phyloP scores from a whole-genome alignment of 345 rosid species.

The Salix udensis region DNA sequence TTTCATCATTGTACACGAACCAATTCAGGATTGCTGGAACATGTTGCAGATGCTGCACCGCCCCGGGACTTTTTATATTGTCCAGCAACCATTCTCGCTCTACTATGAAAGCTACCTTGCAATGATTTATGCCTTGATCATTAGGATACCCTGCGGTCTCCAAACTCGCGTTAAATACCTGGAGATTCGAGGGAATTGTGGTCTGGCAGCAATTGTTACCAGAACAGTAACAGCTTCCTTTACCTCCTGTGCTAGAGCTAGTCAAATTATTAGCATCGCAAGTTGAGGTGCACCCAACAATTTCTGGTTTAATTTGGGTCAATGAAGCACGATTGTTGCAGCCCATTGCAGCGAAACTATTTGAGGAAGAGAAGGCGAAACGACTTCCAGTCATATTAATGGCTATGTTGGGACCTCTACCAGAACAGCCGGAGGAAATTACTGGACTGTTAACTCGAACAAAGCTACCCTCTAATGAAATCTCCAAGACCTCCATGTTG shows the following conservation, averaged over 20 bases:
- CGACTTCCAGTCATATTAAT: slow-evolving; percentile 7
- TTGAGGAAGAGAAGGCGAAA: background rate
- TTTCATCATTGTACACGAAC: no score
- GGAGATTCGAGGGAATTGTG: background rate
- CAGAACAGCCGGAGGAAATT: background rate
- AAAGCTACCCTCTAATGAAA: fast-evolving
- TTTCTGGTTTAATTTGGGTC: background rate
- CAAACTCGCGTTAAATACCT: background rate
- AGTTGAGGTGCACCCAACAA: background rate
- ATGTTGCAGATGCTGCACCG: background rate
- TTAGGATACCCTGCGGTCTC: background rate
- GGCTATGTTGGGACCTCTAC: background rate
- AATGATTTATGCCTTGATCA: background rate
- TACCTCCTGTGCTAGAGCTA: no score
- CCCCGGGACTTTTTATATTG: background rate
- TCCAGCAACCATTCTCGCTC: background rate
- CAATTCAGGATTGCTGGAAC: background rate
- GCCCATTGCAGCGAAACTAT: slow-evolving; percentile 7
- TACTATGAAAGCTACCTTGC: background rate
- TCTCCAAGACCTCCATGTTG: background rate
- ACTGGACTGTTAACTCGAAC: background rate
- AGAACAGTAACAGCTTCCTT: background rate
- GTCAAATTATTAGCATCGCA: background rate
- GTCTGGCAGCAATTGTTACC: slow-evolving; percentile 3
- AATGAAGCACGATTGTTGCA: slow-evolving; percentile 8